These are phyloP conservation scores for Botrytis cinerea DNA, from an alignment of 2,329 filamentous ascomycete species.

Conservation along the genomic window DNA sequence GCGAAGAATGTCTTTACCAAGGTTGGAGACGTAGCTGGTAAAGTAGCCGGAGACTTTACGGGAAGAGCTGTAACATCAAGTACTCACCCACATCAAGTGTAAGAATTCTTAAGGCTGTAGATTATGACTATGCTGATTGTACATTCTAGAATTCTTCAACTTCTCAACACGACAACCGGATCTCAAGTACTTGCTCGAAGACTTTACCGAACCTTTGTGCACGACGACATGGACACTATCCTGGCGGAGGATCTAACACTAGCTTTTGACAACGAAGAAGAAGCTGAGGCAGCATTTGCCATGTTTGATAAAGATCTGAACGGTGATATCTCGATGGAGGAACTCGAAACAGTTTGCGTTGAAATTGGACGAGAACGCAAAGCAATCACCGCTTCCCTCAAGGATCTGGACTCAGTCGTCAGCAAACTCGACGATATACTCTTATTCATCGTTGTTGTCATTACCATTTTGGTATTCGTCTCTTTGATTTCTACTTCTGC, in stretches of 20 bases:
- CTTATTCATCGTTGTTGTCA: slow-evolving; percentile 79
- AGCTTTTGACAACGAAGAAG: slow-evolving; percentile 80
- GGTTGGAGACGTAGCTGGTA: slow-evolving; percentile 82
- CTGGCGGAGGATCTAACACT: slow-evolving; percentile 73
- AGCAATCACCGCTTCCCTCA: slow-evolving; percentile 89
- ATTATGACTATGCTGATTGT: slow-evolving; percentile 25
- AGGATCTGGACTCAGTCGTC: slow-evolving; percentile 92
- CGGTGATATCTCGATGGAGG: slow-evolving; percentile 93
- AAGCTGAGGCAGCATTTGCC: slow-evolving; percentile 82
- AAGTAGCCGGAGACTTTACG: slow-evolving; percentile 88
- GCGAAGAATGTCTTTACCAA: slow-evolving; percentile 75
- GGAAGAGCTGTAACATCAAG: slow-evolving; percentile 68
- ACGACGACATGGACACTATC: slow-evolving; percentile 74
- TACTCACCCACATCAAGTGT: slow-evolving; percentile 79
- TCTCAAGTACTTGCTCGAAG: slow-evolving; percentile 84
- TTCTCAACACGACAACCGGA: slow-evolving; percentile 70
- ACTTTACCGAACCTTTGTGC: slow-evolving; percentile 81
- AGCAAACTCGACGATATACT: slow-evolving; percentile 87
- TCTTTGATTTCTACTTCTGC: slow-evolving; percentile 87
- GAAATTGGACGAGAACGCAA: slow-evolving; percentile 95
- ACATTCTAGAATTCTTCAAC: slow-evolving; percentile 59
- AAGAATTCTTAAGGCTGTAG: slow-evolving; percentile 19
- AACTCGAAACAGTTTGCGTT: slow-evolving; percentile 88
- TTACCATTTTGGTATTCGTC: slow-evolving; percentile 83
- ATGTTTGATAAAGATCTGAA: slow-evolving; percentile 98